Evolutionary conservation across 2,329 filamentous ascomycete genomes (phyloP).

Genomic region (Paracoccidioides brasiliensis): DNA sequence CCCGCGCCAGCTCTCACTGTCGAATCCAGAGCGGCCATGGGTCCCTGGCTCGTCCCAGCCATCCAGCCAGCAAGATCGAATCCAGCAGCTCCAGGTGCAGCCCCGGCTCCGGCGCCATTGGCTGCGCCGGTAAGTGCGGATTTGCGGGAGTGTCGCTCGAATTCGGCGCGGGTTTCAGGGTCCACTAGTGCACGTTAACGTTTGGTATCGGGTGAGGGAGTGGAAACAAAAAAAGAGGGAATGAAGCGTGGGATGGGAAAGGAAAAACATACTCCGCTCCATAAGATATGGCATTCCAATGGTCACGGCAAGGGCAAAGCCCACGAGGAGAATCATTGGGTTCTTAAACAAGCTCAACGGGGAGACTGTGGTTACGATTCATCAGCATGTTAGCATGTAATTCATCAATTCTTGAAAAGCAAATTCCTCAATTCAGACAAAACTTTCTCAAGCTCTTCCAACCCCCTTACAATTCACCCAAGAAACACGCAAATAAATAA

Average conservation of each 20-base stretch:
- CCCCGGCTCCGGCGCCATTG: slow-evolving; percentile 27
- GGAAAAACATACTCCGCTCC: slow-evolving; percentile 66
- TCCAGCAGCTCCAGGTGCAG: slow-evolving; percentile 37
- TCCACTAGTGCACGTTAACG: slow-evolving; percentile 54
- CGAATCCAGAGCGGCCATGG: slow-evolving; percentile 21
- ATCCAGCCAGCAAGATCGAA: slow-evolving; percentile 59
- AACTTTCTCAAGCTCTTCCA: too few relatives aligned
- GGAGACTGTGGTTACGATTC: slow-evolving; percentile 43
- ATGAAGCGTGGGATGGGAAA: not conserved
- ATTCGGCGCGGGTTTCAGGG: slow-evolving; percentile 85
- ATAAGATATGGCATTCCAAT: slow-evolving; percentile 90
- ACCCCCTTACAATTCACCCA: too few relatives aligned
- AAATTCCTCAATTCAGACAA: too few relatives aligned
- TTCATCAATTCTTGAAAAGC: too few relatives aligned
- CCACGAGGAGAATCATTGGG: slow-evolving; percentile 88
- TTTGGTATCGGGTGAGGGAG: slow-evolving; percentile 6
- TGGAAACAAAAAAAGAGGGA: not conserved
- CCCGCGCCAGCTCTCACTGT: slow-evolving; percentile 10
- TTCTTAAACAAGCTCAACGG: slow-evolving; percentile 77
- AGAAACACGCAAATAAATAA: too few relatives aligned
- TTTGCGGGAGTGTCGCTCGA: slow-evolving; percentile 60
- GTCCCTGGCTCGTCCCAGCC: slow-evolving; percentile 39
- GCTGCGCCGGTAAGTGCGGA: slow-evolving; percentile 29
- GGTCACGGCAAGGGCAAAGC: slow-evolving; percentile 70
- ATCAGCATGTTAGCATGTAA: not conserved